These are phyloP conservation scores for Hymenoscyphus repandus DNA, from an alignment of 2,329 filamentous ascomycete genomes.

Conservation along the genomic window DNA sequence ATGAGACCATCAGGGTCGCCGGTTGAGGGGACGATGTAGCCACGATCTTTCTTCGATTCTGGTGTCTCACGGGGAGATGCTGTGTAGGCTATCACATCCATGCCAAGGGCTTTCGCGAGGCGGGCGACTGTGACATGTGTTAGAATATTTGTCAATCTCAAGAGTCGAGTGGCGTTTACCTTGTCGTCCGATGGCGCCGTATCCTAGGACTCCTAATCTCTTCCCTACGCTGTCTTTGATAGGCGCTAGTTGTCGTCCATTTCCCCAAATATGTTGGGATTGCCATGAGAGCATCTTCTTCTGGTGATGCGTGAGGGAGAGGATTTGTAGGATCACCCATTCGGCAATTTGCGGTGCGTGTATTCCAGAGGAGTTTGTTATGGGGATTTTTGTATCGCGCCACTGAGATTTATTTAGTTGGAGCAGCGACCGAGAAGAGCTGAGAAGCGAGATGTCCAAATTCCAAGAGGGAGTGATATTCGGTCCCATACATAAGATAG, in stretches of 20 bases:
- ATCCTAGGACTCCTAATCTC: constrained; percentile 45
- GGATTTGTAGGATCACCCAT: constrained; percentile 59
- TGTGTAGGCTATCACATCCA: constrained; percentile 61
- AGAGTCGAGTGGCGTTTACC: constrained; percentile 29
- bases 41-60: constrained; percentile 49
- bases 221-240: constrained; percentile 52
- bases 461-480: too few species aligned
- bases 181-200: constrained; percentile 36
- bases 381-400: constrained; percentile 30
- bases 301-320: constrained; percentile 52
- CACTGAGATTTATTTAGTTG: constrained; percentile 13
- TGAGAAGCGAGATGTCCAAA: background rate
- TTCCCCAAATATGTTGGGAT: constrained; percentile 48
- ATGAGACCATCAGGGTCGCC: constrained; percentile 34
- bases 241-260: constrained; percentile 26
- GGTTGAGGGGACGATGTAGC: constrained; percentile 60
- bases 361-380: constrained; percentile 33
- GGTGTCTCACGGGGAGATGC: constrained; percentile 53
- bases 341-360: constrained; percentile 56
- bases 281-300: constrained; percentile 51
- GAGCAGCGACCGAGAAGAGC: background rate
- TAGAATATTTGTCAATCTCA: constrained; percentile 1
- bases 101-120: constrained; percentile 51
- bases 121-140: constrained; percentile 33
- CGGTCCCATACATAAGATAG: too few species aligned